phyloP scores from a whole-genome alignment of 2,329 filamentous ascomycete genomes.

The Immersiporthe knoxdaviesiana region DNA sequence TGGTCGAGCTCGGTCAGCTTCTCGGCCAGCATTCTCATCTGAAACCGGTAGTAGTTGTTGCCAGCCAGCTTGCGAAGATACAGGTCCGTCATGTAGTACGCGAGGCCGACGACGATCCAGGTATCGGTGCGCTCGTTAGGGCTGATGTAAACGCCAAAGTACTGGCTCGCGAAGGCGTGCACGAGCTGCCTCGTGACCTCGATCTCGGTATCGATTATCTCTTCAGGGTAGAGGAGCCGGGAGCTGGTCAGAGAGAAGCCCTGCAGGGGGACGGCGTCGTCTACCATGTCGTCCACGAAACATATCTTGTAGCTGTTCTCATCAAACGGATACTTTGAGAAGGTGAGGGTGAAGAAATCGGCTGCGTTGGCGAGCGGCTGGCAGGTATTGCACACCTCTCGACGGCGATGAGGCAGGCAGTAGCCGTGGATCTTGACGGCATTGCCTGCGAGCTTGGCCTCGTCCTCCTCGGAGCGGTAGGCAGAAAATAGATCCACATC shows the following conservation, averaged over 20 bases:
- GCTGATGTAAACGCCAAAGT: constrained; percentile 91
- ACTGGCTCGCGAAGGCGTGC: constrained; percentile 85
- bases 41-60: constrained; percentile 91
- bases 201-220: constrained; percentile 83
- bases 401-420: constrained; percentile 79
- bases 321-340: constrained; percentile 87
- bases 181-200: constrained; percentile 80
- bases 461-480: constrained; percentile 87
- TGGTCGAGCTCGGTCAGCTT: constrained; percentile 80
- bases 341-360: constrained; percentile 86
- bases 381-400: constrained; percentile 86
- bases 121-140: constrained; percentile 78
- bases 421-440: constrained; percentile 90
- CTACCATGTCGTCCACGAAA: constrained; percentile 86
- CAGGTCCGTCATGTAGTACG: constrained; percentile 92
- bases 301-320: constrained; percentile 78
- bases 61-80: constrained; percentile 91
- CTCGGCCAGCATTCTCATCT: constrained; percentile 84
- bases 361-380: constrained; percentile 82
- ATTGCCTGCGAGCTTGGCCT: constrained; percentile 86
- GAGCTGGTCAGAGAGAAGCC: constrained; percentile 88
- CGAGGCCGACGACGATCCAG: constrained; percentile 88
- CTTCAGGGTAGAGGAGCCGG: constrained; percentile 80
- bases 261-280: constrained; percentile 76
- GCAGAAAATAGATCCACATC: constrained; percentile 84